Base-by-base conservation (phyloP, 1,284 basidiomycete species). In the Tetrapyrgos nigripes region DNA sequence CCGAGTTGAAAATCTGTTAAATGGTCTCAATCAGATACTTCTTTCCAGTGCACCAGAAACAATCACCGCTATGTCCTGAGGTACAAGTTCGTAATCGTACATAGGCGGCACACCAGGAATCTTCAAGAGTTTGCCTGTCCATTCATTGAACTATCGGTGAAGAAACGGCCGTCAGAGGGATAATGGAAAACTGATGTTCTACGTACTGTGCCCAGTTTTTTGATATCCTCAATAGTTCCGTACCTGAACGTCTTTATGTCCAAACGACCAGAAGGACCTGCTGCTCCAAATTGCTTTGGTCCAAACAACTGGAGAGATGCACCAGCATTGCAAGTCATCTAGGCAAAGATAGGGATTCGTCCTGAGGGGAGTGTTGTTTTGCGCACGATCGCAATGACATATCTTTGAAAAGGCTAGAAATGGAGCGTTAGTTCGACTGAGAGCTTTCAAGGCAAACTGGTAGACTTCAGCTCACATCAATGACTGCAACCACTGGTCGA, bases 391-490 rank as follows among this genome's bases (percentile, higher is more conserved):
- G 48, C 54, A 14, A 40, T 37, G 4, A 47, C 54, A n/a, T 48
- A 56, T 1, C 31, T 27, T 4, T 45, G 19, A 29, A 56, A 56
- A 14, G 54, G 54, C 54, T 56, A 43, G 10, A 46, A 54, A 6
- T n/a, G 9, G 4, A 31, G 2, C 19, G 10, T 21, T 27, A 29
- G n/a, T 23, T 40, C 13, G 29, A 26, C 10, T 37, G 21, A 49
- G 46, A n/a, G 21, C 9, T 11, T 35, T 3, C 17, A 33, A 29
- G n/a, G 24, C 9, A 9, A 46, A 29, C 19, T 1, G 23, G 21
- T 40, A 31, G 11, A 49, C 13, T 35, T 19, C 21, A 6, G n/a
- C 50, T 47, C 24, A 57, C 56, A 24, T 57, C 56, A 19, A 57
- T 57, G 13, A 57, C 29, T 10, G 56, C 56, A 13, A 57, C 44